Evolutionary conservation across 73 alveolate genomes (phyloP).

Genomic region (Blepharisma stoltei): DNA sequence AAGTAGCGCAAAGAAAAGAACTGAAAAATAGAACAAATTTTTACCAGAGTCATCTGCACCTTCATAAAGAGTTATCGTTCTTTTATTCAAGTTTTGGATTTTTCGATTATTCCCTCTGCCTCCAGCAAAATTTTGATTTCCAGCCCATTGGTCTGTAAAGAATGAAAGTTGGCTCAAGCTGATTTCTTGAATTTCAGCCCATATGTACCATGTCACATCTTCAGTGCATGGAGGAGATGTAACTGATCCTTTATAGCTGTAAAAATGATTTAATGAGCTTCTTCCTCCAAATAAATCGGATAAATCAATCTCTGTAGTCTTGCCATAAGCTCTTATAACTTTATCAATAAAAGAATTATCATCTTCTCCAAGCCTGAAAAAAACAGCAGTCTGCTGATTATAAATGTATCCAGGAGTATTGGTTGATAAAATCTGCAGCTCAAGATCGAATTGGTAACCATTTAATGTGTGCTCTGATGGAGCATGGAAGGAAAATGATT

Average conservation of each 20-base stretch:
- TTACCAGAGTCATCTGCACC: slow-evolving; percentile 2
- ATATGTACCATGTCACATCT: slow-evolving; percentile 67
- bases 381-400: background rate
- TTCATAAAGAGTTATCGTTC: slow-evolving; percentile 12
- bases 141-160: slow-evolving; percentile 52
- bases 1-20: too few relatives aligned
- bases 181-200: slow-evolving; percentile 57
- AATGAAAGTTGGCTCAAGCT: slow-evolving; percentile 45
- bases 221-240: slow-evolving; percentile 84
- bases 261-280: background rate
- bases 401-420: background rate
- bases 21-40: too few relatives aligned
- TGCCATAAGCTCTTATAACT: background rate
- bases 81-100: slow-evolving; percentile 49
- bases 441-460: slow-evolving; percentile 51
- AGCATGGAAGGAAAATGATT: slow-evolving; percentile 37
- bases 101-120: slow-evolving; percentile 75
- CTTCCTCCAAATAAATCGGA: background rate
- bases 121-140: slow-evolving; percentile 57
- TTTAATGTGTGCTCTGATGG: slow-evolving; percentile 60
- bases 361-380: background rate
- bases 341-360: slow-evolving; percentile 5
- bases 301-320: background rate
- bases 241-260: slow-evolving; percentile 67
- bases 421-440: slow-evolving; percentile 46